Conservation (phyloP, 805 yeast genomes). For the Hanseniaspora meyeri region DNA sequence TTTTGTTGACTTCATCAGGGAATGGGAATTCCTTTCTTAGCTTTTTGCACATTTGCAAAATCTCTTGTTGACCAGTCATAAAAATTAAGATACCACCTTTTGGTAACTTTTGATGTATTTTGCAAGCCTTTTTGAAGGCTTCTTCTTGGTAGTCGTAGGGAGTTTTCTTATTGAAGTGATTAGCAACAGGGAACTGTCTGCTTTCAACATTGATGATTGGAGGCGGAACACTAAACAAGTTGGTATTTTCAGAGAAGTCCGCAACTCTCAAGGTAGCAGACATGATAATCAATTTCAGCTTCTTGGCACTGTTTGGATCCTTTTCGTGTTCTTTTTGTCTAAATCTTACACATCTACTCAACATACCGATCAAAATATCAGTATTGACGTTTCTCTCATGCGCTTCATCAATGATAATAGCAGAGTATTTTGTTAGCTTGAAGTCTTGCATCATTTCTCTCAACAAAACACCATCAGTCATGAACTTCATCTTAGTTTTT, state of each 20-base stretch:
- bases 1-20: conserved; percentile 21
- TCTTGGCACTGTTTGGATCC: conserved; percentile 40
- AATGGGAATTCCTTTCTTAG: conserved; percentile 60
- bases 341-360: conserved; percentile 70
- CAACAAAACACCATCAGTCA: conserved; percentile 89
- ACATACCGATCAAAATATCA: conserved; percentile 87
- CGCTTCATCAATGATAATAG: conserved; percentile 88
- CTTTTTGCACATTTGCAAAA: conserved; percentile 57
- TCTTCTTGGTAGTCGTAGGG: conserved; percentile 71
- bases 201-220: conserved; percentile 85
- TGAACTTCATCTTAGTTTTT: conserved; percentile 66
- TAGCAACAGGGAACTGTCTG: conserved; percentile 84
- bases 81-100: conserved; percentile 89
- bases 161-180: conserved; percentile 78
- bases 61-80: conserved; percentile 91
- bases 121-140: conserved; percentile 70
- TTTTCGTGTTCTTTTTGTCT: conserved; percentile 43
- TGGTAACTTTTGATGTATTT: conserved; percentile 76
- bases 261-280: conserved; percentile 91
- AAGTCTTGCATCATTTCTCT: conserved; percentile 90
- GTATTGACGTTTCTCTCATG: conserved; percentile 95
- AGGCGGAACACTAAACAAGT: conserved; percentile 59
- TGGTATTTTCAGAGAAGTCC: conserved; percentile 75
- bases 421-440: conserved; percentile 66
- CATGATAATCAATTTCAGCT: conserved; percentile 80